Percentiles rank a stretch among this genome's conserved stretches.
phyloP scores from a whole-genome alignment of 805 yeast genomes.

The Nakazawaea ernobii region DNA sequence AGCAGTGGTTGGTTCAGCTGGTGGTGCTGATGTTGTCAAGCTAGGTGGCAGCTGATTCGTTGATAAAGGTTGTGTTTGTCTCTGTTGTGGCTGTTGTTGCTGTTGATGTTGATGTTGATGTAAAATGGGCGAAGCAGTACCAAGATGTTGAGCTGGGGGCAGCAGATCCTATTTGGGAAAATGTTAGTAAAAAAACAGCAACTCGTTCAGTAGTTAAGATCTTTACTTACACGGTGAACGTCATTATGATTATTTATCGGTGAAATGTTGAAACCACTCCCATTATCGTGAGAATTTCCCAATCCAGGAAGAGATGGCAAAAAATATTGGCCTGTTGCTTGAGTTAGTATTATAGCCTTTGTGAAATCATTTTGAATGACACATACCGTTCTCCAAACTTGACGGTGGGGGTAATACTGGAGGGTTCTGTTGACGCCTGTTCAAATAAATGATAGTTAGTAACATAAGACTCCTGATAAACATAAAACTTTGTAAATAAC shows the following conservation, averaged over 20 bases:
- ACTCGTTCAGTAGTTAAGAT: slow-evolving; percentile 1
- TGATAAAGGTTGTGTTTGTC: slow-evolving; percentile 14
- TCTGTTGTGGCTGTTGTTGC: slow-evolving; percentile 17
- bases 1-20: slow-evolving; percentile 12
- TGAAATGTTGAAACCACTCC: slow-evolving; percentile 44
- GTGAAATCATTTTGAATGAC: background rate
- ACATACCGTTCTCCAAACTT: slow-evolving; percentile 42
- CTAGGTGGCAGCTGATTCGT: too few species aligned
- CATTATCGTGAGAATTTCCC: slow-evolving; percentile 35
- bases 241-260: slow-evolving; percentile 30
- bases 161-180: slow-evolving; percentile 19
- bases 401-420: slow-evolving; percentile 58
- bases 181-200: slow-evolving; percentile 9
- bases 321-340: slow-evolving; percentile 26
- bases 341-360: slow-evolving; percentile 2
- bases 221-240: slow-evolving; percentile 25
- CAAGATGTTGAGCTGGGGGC: slow-evolving; percentile 24
- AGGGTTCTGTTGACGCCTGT: slow-evolving; percentile 44
- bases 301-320: slow-evolving; percentile 47
- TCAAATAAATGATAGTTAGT: background rate
- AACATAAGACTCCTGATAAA: background rate
- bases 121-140: slow-evolving; percentile 12
- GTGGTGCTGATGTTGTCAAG: background rate
- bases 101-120: slow-evolving; percentile 17
- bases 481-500: background rate